These are phyloP conservation scores for Sporothrix euskadiensis DNA, from an alignment of 2,329 filamentous ascomycete species.

Conservation along the genomic window DNA sequence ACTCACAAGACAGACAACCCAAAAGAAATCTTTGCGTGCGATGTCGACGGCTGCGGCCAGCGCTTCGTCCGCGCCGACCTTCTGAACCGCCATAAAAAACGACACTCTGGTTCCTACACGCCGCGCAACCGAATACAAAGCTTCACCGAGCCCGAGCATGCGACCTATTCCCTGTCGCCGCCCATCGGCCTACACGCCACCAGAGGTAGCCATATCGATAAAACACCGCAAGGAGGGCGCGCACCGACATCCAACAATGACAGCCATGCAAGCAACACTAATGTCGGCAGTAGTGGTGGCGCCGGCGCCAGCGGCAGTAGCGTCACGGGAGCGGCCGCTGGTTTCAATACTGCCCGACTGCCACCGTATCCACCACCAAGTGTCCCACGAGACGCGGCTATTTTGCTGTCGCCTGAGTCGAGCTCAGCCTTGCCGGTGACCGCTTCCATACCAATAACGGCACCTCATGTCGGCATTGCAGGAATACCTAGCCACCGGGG, in stretches of 20 bases:
- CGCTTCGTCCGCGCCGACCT: conserved; percentile 79
- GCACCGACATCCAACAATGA: background rate
- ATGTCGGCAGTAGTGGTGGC: background rate
- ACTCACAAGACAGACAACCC: conserved; percentile 62
- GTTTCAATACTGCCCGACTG: conserved; percentile 30
- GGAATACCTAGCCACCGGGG: background rate
- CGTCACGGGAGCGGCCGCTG: conserved; percentile 10
- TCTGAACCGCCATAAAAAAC: conserved; percentile 66
- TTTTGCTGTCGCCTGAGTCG: conserved; percentile 48
- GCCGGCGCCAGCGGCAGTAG: conserved; percentile 31
- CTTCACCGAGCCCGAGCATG: conserved; percentile 43
- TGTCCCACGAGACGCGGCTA: conserved; percentile 49
- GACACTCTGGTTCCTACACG: conserved; percentile 59
- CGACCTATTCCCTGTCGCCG: conserved; percentile 29
- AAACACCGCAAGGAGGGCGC: background rate
- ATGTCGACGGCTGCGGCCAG: conserved; percentile 71
- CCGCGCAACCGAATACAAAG: conserved; percentile 54
- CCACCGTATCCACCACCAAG: conserved; percentile 34
- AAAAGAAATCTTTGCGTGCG: conserved; percentile 76
- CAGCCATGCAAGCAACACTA: background rate
- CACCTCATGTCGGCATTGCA: background rate
- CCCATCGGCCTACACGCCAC: conserved; percentile 30
- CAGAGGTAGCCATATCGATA: background rate
- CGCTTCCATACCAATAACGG: conserved; percentile 18
- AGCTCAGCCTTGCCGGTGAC: conserved; percentile 36